Percentiles rank a stretch among this genome's conserved stretches.
Conservation (phyloP, 1,284 basidiomycete species). For the Cutaneotrichosporon sp. region DNA sequence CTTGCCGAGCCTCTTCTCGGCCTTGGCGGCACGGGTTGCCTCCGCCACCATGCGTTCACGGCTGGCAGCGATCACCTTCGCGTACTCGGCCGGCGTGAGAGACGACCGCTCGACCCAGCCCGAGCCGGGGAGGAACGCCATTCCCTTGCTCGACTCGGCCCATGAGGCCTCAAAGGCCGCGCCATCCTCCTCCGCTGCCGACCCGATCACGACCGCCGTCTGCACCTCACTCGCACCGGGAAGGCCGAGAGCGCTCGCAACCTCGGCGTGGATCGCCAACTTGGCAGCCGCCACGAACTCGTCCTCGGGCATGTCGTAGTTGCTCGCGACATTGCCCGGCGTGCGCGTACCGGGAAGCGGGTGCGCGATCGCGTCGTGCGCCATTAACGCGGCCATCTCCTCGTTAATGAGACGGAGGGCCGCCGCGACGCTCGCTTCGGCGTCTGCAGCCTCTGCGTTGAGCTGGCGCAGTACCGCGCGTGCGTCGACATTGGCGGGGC, state of each 20-base stretch:
- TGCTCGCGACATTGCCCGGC: slow-evolving; percentile 70
- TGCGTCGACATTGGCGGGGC: slow-evolving; percentile 80
- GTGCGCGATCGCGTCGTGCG: slow-evolving; percentile 84
- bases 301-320: slow-evolving; percentile 75
- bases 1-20: slow-evolving; percentile 87
- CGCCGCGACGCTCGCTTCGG: slow-evolving; percentile 55
- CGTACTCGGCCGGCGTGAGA: slow-evolving; percentile 65
- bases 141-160: slow-evolving; percentile 62
- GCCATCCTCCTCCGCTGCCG: slow-evolving; percentile 63
- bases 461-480: slow-evolving; percentile 58
- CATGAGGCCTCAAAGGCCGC: slow-evolving; percentile 63
- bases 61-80: slow-evolving; percentile 62
- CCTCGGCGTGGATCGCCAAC: slow-evolving; percentile 71
- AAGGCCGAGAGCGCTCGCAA: slow-evolving; percentile 76
- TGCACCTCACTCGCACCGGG: slow-evolving; percentile 77
- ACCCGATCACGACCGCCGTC: slow-evolving; percentile 69
- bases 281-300: slow-evolving; percentile 72
- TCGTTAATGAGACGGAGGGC: slow-evolving; percentile 69
- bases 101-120: slow-evolving; percentile 67
- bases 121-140: slow-evolving; percentile 64
- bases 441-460: slow-evolving; percentile 55
- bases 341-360: slow-evolving; percentile 81
- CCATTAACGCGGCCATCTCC: slow-evolving; percentile 76
- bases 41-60: slow-evolving; percentile 78
- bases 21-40: slow-evolving; percentile 75